These are phyloP conservation scores for Chrysanthemum makinoi DNA, from an alignment of 129 eudicot genomes.

Conservation along the genomic window DNA sequence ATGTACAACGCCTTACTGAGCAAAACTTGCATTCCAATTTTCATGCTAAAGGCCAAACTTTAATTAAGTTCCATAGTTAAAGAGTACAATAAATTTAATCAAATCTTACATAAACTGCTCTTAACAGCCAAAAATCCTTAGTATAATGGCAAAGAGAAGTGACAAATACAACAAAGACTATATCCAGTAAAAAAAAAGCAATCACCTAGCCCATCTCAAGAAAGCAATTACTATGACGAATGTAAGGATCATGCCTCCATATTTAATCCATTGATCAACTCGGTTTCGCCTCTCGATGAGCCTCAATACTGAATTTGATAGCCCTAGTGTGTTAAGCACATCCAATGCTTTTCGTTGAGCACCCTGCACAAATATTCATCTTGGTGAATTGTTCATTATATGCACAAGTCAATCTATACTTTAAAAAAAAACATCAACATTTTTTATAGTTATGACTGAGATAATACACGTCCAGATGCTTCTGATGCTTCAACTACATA, in stretches of 20 bases:
- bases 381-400: slow-evolving; percentile 5
- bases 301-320: slow-evolving; percentile 87
- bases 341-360: slow-evolving; percentile 98
- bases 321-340: slow-evolving; percentile 86
- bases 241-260: slow-evolving; percentile 83
- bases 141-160: slow-evolving; percentile 8
- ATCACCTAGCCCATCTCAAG: slow-evolving; percentile 87
- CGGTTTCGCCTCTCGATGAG: slow-evolving; percentile 86
- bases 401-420: slow-evolving; percentile 9
- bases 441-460: not conserved
- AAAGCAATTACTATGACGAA: slow-evolving; percentile 62
- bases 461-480: not conserved
- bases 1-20: too few species aligned
- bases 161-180: slow-evolving; percentile 31
- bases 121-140: slow-evolving; percentile 13
- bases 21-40: too few species aligned
- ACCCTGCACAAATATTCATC: slow-evolving; percentile 47
- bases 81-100: not conserved
- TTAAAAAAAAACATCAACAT: not conserved
- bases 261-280: slow-evolving; percentile 89
- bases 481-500: not conserved
- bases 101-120: slow-evolving; percentile 1
- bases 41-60: too few species aligned
- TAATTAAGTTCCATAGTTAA: not conserved
- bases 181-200: slow-evolving; percentile 6